Percentiles rank a stretch among this genome's conserved stretches.
Evolutionary conservation across 331 rosid genomes (phyloP).

Genomic region (Acacia concinna): DNA sequence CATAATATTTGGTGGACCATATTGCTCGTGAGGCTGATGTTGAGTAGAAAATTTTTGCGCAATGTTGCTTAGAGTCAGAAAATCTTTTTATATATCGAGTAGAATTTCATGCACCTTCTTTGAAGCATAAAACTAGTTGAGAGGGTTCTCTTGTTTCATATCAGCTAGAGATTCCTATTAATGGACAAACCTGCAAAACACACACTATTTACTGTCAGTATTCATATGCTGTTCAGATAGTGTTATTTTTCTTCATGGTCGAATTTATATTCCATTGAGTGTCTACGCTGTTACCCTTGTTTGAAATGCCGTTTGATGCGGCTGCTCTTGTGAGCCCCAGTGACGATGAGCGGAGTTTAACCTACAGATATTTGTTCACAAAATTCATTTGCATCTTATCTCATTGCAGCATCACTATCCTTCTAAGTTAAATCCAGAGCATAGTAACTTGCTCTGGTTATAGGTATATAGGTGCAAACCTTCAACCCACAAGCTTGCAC

Average conservation of each 20-base stretch:
- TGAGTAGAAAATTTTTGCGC: not conserved
- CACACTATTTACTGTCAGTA: not conserved
- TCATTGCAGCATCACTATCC: not conserved
- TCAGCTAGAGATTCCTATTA: not conserved
- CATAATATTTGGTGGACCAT: constrained; percentile 16
- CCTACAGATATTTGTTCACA: not conserved
- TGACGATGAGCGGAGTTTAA: not conserved
- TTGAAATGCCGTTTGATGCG: constrained; percentile 13
- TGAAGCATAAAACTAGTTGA: constrained; percentile 8
- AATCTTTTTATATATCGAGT: not conserved
- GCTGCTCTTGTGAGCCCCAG: not conserved
- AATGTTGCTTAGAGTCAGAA: constrained; percentile 13
- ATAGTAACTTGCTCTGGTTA: not conserved
- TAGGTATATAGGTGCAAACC: not conserved
- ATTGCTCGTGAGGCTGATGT: constrained; percentile 16
- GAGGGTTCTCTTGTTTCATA: constrained; percentile 3
- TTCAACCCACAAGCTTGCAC: constrained; percentile 2
- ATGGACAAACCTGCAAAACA: not conserved
- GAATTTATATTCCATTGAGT: not conserved
- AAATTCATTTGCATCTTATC: not conserved
- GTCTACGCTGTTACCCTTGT: not conserved
- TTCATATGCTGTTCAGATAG: constrained; percentile 11
- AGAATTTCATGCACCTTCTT: not conserved
- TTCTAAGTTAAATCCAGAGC: not conserved
- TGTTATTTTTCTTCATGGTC: constrained; percentile 9